These are phyloP conservation scores for Xylaria sp. DNA, from an alignment of 495 filamentous ascomycete genomes.

Conservation along the genomic window DNA sequence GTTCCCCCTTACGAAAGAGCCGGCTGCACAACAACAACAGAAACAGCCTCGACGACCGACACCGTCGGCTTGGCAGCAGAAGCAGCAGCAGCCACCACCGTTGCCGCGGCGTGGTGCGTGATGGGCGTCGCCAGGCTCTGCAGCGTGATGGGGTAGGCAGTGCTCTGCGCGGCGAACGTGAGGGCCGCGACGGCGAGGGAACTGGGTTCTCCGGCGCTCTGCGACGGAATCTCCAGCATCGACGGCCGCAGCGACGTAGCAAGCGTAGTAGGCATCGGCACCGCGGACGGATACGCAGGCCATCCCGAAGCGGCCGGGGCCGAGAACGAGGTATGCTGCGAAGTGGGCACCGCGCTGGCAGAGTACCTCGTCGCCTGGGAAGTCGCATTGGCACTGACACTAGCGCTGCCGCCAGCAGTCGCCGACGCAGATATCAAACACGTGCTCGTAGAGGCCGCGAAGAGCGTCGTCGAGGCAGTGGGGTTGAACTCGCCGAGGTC, in stretches of 20 bases:
- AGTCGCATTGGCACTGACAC: too few species aligned
- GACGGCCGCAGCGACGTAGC: background rate
- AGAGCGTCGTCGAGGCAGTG: slow-evolving; percentile 40
- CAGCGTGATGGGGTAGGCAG: slow-evolving; percentile 14
- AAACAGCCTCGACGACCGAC: background rate
- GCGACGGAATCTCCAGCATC: background rate
- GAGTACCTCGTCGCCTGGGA: too few species aligned
- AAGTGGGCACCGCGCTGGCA: background rate
- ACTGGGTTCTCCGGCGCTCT: background rate
- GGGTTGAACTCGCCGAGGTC: slow-evolving; percentile 31
- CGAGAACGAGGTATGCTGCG: background rate
- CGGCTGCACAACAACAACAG: background rate
- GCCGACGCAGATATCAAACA: slow-evolving; percentile 37
- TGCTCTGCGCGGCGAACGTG: background rate
- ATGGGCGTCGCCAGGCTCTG: slow-evolving; percentile 20
- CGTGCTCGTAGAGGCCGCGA: slow-evolving; percentile 40
- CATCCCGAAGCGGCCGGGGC: background rate
- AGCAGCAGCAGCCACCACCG: too few species aligned
- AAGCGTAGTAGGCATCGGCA: slow-evolving; percentile 8
- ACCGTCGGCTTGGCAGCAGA: background rate
- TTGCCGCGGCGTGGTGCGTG: background rate
- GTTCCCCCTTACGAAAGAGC: background rate
- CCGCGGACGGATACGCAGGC: background rate
- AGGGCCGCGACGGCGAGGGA: background rate
- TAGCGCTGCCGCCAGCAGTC: too few species aligned